Evolutionary conservation across 306 rosid species (phyloP), one percentile per base, ranked within the genome.

Genomic region (Acacia crassicarpa): DNA sequence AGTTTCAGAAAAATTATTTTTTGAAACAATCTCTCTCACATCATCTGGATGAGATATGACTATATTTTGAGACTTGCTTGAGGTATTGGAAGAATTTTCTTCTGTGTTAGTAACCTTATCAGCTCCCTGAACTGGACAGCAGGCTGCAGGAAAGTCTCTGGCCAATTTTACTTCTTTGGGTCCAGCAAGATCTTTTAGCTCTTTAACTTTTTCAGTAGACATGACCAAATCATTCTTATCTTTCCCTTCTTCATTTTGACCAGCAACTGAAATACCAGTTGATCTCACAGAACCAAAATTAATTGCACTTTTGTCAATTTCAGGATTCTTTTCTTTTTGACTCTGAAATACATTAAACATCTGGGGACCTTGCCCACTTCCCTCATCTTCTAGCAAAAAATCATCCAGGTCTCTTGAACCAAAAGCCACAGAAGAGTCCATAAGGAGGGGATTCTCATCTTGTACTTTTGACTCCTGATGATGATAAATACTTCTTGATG

Each of bases 321-420:
- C 85, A 74, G 43, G 56, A 65, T 61, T 43, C 66, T 43, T 75
- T 71, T 78, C 86, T 53, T 23, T 81, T 77, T 20, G 85, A 56
- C 74, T 76, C 45, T 45, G 72, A 61, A 87, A 84, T 14, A 62
- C 66, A 46, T 83, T 87, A 83, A 71, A 38, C 48, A 58, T 67
- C 11, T 48, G 82, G 58, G 84, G 80, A 87, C 9, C 67, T 7
- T 30, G 51, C 9, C 84, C 78, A 62, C 19, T 74, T 59, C 87
- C 83, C 63, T 25, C 78, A 32, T 81, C 87, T 75, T 85, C 91
- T 68, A 84, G 84, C 85, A 73, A 79, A 74, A 90, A 95, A 88
- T 91, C 98, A 84, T 91, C 92, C 89, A 97, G 88, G 81, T 95
- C 97, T 16, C 85, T 84, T 0, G 91, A 87, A 79, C 98, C 99